Evolutionary conservation across 2,329 filamentous ascomycete genomes (phyloP), one percentile per base, ranked within the genome.

Genomic region (Xenoacremonium recifei): DNA sequence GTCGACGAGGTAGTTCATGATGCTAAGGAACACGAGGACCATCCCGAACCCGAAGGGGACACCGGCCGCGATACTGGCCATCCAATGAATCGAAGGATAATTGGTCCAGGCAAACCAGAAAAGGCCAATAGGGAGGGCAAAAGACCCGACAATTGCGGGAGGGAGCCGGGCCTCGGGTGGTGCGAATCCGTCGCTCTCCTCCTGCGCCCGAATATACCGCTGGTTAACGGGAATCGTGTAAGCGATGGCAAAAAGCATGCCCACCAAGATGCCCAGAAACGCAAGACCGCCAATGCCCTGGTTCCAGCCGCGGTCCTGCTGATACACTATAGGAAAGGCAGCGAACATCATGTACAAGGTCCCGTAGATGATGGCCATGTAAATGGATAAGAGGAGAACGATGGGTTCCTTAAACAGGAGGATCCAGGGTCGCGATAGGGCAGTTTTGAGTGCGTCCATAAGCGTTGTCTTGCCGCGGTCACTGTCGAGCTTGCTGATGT

Each of bases 1-100:
- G 55, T 85, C 82, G 50, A 85, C 76, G 10, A 85, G 71, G 63
- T 84, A 85, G 61, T 77, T 80, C 53, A 78, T 71, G 21, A 79
- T 63, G 13, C 67, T 67, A 15, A 84, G 61, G 65, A 85, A 85
- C 23, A 86, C 76, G 21, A 82, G 63, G 2, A 84, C 76, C 71
- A 40, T 33, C 10, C 37, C 79, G 57, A 71, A 60, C 45, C 81
- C 78, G 44, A 82, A 66, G 39, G 68, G 66, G 4, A 64, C 55
- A 5, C 65, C 57, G 3, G 49, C 55, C 1, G 58, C 34, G 17
- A 63, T 54, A 16, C 60, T 60, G 59, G 79, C 72, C 30, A 73
- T 35, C 70, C 71, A 82, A 57, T 79, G 76, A 4, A 82, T 65
- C 3, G 53, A 60, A 0, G 72, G 68, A 18, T 60, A 67, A 40